A percentile compares a stretch with the other conserved stretches of the same genome.
Evolutionary conservation across 78 protist species (phyloP).

Genomic region (Pigoraptor vietnamica): DNA sequence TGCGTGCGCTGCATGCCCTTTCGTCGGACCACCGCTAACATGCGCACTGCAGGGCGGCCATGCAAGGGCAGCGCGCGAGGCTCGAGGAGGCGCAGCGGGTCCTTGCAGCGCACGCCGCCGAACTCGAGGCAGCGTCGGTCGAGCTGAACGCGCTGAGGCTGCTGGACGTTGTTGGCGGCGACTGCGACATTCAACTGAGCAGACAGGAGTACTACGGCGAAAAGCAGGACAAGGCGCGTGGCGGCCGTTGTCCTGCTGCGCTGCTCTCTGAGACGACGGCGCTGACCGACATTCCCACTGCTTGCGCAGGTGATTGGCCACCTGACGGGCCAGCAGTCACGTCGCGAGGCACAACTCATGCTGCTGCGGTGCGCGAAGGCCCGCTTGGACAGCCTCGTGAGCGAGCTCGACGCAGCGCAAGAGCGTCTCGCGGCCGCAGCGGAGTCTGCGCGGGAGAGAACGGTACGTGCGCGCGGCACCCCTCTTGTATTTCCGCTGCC

Average conservation of each 20-base stretch:
- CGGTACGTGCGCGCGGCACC: neutral
- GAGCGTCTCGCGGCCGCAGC: neutral
- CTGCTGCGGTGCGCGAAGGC: neutral
- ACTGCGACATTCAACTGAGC: neutral
- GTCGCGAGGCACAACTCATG: neutral
- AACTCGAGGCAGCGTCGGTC: neutral
- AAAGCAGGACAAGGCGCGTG: neutral
- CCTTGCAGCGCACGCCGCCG: neutral
- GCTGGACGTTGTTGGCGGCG: neutral
- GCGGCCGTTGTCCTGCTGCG: no score
- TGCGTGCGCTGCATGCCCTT: no score
- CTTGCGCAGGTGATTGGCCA: neutral
- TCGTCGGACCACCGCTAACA: no score
- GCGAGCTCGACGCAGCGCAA: neutral
- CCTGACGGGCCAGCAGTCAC: neutral
- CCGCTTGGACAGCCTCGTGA: neutral
- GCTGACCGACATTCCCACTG: no score
- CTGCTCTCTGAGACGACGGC: no score
- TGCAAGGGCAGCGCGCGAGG: neutral
- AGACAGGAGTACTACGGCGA: neutral
- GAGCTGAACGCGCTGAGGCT: neutral
- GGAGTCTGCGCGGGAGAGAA: neutral
- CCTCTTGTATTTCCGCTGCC: no score
- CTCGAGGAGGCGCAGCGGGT: neutral
- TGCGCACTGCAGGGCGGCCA: no score